These are phyloP conservation scores for Evansstolkia leycettana DNA, from an alignment of 495 filamentous ascomycete genomes.

Conservation along the genomic window DNA sequence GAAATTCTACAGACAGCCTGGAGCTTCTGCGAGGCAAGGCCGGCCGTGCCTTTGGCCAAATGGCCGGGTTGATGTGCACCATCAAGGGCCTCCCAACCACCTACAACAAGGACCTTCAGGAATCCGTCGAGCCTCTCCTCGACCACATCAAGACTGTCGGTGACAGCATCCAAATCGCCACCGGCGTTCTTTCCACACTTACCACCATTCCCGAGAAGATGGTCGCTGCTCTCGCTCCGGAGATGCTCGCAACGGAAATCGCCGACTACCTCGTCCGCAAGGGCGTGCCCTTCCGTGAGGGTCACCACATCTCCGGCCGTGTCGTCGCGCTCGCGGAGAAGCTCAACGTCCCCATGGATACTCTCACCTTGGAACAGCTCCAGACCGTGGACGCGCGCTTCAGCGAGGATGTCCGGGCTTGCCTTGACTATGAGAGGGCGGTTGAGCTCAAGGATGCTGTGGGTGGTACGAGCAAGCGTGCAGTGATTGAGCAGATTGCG, in stretches of 20 bases:
- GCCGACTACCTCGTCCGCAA: constrained; percentile 89
- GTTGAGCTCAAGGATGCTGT: constrained; percentile 74
- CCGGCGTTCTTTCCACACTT: constrained; percentile 58
- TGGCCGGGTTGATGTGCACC: constrained; percentile 79
- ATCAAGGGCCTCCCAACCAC: constrained; percentile 82
- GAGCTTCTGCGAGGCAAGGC: constrained; percentile 83
- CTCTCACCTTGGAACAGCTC: constrained; percentile 56
- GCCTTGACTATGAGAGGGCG: constrained; percentile 75
- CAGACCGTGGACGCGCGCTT: constrained; percentile 65
- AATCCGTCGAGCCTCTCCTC: constrained; percentile 77
- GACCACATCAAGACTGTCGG: constrained; percentile 78
- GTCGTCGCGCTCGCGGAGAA: constrained; percentile 67
- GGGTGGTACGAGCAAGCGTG: constrained; percentile 68
- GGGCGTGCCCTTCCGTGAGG: constrained; percentile 66
- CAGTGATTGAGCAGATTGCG: constrained; percentile 68
- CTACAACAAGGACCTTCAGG: constrained; percentile 94
- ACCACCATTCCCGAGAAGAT: constrained; percentile 61
- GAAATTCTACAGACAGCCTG: constrained; percentile 68
- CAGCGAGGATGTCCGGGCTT: constrained; percentile 56
- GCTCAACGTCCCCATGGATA: constrained; percentile 60
- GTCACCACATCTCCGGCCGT: constrained; percentile 80
- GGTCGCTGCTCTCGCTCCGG: constrained; percentile 58
- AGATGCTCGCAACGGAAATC: constrained; percentile 73
- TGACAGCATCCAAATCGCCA: constrained; percentile 79
- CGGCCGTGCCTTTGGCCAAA: constrained; percentile 74